Evolutionary conservation across 1,284 basidiomycete genomes (phyloP).

Genomic region (Ustilago hordei): DNA sequence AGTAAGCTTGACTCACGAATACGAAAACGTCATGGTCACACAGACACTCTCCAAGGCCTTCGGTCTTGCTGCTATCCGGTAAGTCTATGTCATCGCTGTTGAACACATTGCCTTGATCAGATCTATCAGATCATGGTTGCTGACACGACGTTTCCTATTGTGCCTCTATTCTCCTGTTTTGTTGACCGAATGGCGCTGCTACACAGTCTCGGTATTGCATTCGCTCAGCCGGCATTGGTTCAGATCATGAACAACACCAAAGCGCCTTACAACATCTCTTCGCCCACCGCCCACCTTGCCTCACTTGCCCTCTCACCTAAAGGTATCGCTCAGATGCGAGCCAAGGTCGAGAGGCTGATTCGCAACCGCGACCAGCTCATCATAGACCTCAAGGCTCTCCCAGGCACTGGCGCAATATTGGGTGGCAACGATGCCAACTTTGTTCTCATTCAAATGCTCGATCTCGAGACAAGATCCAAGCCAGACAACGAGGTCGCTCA

Average conservation of each 20-base stretch:
- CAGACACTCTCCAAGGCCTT: slow-evolving; percentile 98
- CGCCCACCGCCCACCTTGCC: slow-evolving; percentile 87
- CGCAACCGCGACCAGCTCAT: slow-evolving; percentile 76
- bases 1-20: slow-evolving; percentile 78
- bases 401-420: slow-evolving; percentile 77
- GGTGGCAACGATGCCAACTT: slow-evolving; percentile 94
- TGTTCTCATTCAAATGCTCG: slow-evolving; percentile 82
- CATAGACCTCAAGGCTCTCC: slow-evolving; percentile 72
- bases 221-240: slow-evolving; percentile 88
- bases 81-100: neutral
- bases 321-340: slow-evolving; percentile 78
- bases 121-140: neutral
- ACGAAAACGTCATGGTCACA: slow-evolving; percentile 89
- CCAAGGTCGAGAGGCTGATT: slow-evolving; percentile 77
- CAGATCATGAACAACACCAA: slow-evolving; percentile 96
- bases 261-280: slow-evolving; percentile 96
- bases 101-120: neutral
- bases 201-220: slow-evolving; percentile 82
- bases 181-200: neutral
- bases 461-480: slow-evolving; percentile 69
- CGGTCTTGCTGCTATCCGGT: slow-evolving; percentile 87
- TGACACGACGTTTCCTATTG: neutral
- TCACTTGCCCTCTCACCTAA: slow-evolving; percentile 79
- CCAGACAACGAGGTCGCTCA: slow-evolving; percentile 81
- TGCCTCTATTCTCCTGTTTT: too few species aligned